phyloP scores from a whole-genome alignment of 768 basidiomycete species.

The Cystofilobasidium capitatum region DNA sequence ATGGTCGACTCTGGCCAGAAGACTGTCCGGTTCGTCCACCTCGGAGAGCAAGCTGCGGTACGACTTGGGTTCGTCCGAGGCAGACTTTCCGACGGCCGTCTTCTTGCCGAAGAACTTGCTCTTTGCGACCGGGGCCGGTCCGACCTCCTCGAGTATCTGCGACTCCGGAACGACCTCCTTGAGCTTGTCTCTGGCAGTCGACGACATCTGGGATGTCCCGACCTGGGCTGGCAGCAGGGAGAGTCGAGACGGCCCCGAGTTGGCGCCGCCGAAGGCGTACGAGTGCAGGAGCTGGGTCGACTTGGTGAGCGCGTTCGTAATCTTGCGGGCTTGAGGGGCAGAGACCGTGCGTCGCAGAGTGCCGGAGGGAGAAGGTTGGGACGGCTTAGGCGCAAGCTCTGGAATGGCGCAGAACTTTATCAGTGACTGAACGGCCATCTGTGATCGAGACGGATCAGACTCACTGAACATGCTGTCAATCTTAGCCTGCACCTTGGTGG shows the following conservation, averaged over 20 bases:
- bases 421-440: neutral
- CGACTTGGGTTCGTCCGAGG: neutral
- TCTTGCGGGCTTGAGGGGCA: neutral
- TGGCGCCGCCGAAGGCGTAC: neutral
- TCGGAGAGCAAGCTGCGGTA: neutral
- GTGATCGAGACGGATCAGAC: neutral
- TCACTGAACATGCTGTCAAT: conserved; percentile 20
- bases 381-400: conserved; percentile 2
- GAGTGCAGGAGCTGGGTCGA: neutral
- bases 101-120: neutral
- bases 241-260: neutral
- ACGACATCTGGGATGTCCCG: neutral
- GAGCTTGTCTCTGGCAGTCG: neutral
- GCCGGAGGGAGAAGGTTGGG: neutral
- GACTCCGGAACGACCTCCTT: neutral
- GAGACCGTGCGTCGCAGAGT: neutral
- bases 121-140: neutral
- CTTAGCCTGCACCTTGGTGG: conserved; percentile 14
- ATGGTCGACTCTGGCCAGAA: no score
- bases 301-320: neutral
- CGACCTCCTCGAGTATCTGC: conserved; percentile 1
- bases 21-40: no score
- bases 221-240: neutral
- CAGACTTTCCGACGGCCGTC: neutral
- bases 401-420: neutral